Conservation (phyloP, 1,139 yeast species). For the Blastobotrys buckinghamii region DNA sequence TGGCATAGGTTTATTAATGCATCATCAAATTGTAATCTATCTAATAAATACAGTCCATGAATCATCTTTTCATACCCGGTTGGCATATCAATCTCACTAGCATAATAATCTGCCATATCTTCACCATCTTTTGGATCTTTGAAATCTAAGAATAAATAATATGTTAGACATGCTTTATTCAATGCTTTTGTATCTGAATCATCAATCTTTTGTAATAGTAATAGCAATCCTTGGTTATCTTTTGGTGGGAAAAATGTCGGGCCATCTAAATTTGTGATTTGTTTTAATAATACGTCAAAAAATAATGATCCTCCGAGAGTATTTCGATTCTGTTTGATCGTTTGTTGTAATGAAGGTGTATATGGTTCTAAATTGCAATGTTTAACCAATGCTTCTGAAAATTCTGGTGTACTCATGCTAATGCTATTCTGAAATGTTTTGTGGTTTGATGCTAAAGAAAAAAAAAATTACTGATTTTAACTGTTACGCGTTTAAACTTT, state of each 20-base stretch:
- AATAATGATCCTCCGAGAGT: slow-evolving; percentile 19
- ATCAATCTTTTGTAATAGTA: slow-evolving; percentile 23
- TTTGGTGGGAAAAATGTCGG: slow-evolving; percentile 25
- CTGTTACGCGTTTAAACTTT: too few species aligned
- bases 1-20: slow-evolving; percentile 22
- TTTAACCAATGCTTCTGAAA: slow-evolving; percentile 26
- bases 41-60: slow-evolving; percentile 25
- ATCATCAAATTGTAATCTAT: slow-evolving; percentile 17
- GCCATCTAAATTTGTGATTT: slow-evolving; percentile 17
- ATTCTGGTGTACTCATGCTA: slow-evolving; percentile 11
- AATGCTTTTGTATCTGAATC: slow-evolving; percentile 13
- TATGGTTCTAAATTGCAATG: slow-evolving; percentile 20
- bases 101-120: slow-evolving; percentile 28
- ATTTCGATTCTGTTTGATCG: slow-evolving; percentile 10
- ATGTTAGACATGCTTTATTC: slow-evolving; percentile 23
- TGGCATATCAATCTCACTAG: slow-evolving; percentile 27
- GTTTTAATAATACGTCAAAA: slow-evolving; percentile 25
- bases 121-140: slow-evolving; percentile 14
- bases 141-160: slow-evolving; percentile 29
- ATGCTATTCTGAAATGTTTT: too few species aligned
- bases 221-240: slow-evolving; percentile 17
- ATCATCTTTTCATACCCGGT: slow-evolving; percentile 22
- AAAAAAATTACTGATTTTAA: too few species aligned
- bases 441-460: not conserved
- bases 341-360: slow-evolving; percentile 5